Evolutionary conservation across 345 rosid genomes (phyloP).

Genomic region (Eucalyptus dawsonii): DNA sequence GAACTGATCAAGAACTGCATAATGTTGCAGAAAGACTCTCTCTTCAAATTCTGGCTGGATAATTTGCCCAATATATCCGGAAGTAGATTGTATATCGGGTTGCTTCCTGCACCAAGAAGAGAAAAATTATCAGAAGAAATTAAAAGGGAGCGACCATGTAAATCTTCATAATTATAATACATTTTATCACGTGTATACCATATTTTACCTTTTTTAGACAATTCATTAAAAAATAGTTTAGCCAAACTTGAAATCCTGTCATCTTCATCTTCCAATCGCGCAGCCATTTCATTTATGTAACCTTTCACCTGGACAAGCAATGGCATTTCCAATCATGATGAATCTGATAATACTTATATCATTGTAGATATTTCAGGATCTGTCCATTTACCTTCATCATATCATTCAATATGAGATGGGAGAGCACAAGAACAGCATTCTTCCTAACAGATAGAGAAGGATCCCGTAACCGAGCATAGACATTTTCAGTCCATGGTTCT

Average conservation of each 20-base stretch:
- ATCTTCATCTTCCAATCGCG: constrained; percentile 72
- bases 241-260: constrained; percentile 90
- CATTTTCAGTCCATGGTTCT: constrained; percentile 96
- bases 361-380: neutral
- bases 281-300: constrained; percentile 87
- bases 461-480: constrained; percentile 79
- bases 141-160: neutral
- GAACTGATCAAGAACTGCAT: constrained; percentile 97
- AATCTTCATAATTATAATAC: neutral
- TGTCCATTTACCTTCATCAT: constrained; percentile 83
- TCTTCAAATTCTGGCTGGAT: constrained; percentile 61
- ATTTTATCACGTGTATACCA: neutral
- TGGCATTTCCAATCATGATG: neutral
- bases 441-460: constrained; percentile 76
- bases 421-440: constrained; percentile 96
- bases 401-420: constrained; percentile 96
- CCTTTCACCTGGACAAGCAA: constrained; percentile 77
- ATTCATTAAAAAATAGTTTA: constrained; percentile 79
- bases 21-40: constrained; percentile 74
- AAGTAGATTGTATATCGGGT: constrained; percentile 90
- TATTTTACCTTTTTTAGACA: constrained; percentile 84
- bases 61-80: constrained; percentile 90
- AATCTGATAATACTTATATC: neutral
- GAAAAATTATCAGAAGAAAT: neutral
- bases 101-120: constrained; percentile 48